A percentile compares a stretch with the other conserved stretches of the same genome.
These are phyloP conservation scores for Polyporus arcularius DNA, from an alignment of 768 basidiomycete species.

Conservation along the genomic window DNA sequence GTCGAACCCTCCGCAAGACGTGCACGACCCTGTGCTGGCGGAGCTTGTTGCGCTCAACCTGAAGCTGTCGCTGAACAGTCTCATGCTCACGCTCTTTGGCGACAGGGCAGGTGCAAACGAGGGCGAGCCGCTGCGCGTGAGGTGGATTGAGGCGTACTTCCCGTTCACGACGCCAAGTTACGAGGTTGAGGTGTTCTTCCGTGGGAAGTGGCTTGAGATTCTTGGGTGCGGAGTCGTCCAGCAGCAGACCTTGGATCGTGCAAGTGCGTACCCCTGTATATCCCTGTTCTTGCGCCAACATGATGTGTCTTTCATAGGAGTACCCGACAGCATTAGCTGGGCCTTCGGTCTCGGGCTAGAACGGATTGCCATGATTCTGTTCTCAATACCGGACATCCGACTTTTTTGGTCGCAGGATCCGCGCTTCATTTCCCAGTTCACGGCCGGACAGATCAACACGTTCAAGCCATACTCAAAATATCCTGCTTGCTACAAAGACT, in stretches of 20 bases:
- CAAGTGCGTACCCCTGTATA: conserved; percentile 56
- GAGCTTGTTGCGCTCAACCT: conserved; percentile 80
- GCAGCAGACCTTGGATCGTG: conserved; percentile 84
- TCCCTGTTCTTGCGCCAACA: neutral
- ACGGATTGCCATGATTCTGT: conserved; percentile 97
- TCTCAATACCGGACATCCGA: conserved; percentile 95
- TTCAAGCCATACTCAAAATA: conserved; percentile 94
- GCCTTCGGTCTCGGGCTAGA: conserved; percentile 98
- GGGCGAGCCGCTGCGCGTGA: conserved; percentile 76
- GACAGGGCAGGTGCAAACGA: conserved; percentile 48
- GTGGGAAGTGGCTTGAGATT: conserved; percentile 96
- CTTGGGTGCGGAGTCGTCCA: conserved; percentile 90
- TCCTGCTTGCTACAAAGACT: conserved; percentile 90
- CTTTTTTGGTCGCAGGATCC: conserved; percentile 94
- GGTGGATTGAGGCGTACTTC: conserved; percentile 98
- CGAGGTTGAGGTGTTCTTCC: conserved; percentile 96
- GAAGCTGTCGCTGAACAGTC: conserved; percentile 85
- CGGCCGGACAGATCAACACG: conserved; percentile 67
- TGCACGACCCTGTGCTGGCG: conserved; percentile 74
- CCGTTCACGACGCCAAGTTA: conserved; percentile 98
- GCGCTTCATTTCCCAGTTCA: conserved; percentile 88
- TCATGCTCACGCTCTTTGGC: conserved; percentile 84
- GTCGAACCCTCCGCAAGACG: conserved; percentile 78
- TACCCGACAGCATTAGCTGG: conserved; percentile 89
- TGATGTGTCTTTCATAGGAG: conserved; percentile 44